Conservation (phyloP, 225 moss, liverwort and hornwort species). For the Thuidium tamariscinum region DNA sequence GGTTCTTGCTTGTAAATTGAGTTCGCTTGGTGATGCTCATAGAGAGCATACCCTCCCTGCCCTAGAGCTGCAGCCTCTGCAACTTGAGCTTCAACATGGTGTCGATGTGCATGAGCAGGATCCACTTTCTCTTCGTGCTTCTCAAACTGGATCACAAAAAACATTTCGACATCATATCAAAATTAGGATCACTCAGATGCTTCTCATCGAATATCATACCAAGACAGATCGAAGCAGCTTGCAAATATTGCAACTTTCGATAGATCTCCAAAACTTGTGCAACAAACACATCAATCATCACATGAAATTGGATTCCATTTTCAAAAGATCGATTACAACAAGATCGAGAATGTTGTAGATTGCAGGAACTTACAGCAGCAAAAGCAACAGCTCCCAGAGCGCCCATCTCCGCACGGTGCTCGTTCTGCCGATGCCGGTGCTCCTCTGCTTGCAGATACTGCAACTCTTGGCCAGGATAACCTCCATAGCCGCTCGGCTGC, state of each 20-base stretch:
- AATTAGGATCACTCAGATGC: neutral
- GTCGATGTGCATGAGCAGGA: neutral
- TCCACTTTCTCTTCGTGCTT: neutral
- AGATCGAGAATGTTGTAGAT: neutral
- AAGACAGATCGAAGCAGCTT: neutral
- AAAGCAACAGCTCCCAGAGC: neutral
- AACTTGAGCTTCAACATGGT: neutral
- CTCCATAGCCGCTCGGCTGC: neutral
- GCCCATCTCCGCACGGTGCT: neutral
- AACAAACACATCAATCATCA: no score
- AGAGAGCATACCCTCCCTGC: neutral
- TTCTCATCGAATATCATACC: neutral
- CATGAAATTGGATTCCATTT: neutral
- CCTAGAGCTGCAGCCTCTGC: neutral
- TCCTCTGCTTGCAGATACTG: neutral
- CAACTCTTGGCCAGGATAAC: neutral
- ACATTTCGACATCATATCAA: neutral
- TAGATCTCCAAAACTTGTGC: neutral
- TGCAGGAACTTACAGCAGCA: neutral
- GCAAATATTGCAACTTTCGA: neutral
- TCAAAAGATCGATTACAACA: no score
- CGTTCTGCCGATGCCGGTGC: neutral
- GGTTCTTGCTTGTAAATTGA: neutral
- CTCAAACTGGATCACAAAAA: neutral
- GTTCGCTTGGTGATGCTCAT: neutral